Evolutionary conservation across 2,329 filamentous ascomycete species (phyloP).

Genomic region (Colletotrichum godetiae): DNA sequence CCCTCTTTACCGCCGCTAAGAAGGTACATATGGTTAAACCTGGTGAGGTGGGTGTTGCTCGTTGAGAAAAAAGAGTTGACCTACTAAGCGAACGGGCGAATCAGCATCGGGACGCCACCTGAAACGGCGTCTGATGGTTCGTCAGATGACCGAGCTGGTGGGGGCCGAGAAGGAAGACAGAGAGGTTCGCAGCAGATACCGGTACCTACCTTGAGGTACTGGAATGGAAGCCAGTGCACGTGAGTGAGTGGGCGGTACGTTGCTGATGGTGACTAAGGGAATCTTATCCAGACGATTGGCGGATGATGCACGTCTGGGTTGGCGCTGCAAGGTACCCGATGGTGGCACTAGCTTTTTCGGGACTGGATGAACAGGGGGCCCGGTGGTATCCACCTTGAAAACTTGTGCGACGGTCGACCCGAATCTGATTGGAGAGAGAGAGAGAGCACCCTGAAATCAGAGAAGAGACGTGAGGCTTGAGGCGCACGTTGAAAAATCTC

Average conservation of each 20-base stretch:
- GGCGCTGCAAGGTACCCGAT: slow-evolving; percentile 34
- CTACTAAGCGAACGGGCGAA: slow-evolving; percentile 7
- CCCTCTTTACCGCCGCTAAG: slow-evolving; percentile 13
- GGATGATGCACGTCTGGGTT: slow-evolving; percentile 28
- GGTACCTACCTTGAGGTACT: too few relatives aligned
- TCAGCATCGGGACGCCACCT: slow-evolving; percentile 20
- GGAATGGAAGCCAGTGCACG: too few relatives aligned
- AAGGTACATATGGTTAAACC: not conserved
- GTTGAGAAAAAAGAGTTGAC: not conserved
- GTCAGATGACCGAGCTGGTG: slow-evolving; percentile 17
- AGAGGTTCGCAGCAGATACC: not conserved
- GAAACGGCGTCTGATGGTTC: slow-evolving; percentile 32
- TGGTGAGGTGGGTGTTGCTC: not conserved
- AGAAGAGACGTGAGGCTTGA: not conserved
- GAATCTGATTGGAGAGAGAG: too few relatives aligned
- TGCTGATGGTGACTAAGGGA: not conserved
- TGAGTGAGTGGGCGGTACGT: not conserved
- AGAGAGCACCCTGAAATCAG: too few relatives aligned
- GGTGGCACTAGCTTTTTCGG: not conserved
- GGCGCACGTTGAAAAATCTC: slow-evolving; percentile 20
- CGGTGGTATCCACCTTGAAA: not conserved
- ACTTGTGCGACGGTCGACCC: not conserved
- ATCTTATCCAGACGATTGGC: slow-evolving; percentile 23
- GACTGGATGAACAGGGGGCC: not conserved
- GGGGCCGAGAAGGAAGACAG: not conserved